Conservation (phyloP, 2,329 filamentous ascomycete species). For the Dothideomycetes sp. region DNA sequence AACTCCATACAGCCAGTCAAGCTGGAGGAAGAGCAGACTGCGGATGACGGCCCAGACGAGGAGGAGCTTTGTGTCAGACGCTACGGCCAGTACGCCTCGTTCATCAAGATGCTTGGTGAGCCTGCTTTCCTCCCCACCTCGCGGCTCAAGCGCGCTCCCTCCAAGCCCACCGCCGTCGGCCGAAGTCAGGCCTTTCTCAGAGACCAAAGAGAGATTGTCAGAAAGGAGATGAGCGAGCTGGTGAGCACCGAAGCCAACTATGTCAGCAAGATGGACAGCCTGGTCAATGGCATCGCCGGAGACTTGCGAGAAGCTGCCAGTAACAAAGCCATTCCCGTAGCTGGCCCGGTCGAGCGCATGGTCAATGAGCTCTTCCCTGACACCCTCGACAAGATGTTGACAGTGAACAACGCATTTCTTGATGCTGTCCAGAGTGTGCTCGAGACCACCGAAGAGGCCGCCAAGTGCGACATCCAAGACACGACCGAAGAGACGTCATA, state of each 20-base stretch:
- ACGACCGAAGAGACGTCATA: constrained; percentile 27
- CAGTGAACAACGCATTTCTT: constrained; percentile 72
- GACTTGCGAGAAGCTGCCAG: constrained; percentile 62
- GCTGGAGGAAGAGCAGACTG: constrained; percentile 46
- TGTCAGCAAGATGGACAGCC: constrained; percentile 72
- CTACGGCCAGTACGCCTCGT: constrained; percentile 66
- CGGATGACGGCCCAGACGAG: constrained; percentile 52
- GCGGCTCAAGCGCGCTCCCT: constrained; percentile 73
- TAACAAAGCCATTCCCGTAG: constrained; percentile 7
- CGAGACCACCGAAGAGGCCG: constrained; percentile 73
- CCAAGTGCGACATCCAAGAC: constrained; percentile 62
- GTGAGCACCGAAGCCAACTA: constrained; percentile 92
- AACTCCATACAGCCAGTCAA: constrained; percentile 56
- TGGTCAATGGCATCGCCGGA: constrained; percentile 69
- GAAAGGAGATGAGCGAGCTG: constrained; percentile 81
- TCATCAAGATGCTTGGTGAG: constrained; percentile 72
- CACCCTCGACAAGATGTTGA: constrained; percentile 68
- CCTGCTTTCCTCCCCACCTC: constrained; percentile 80
- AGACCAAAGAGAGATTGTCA: constrained; percentile 72
- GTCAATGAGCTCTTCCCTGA: constrained; percentile 61
- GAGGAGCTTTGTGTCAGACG: constrained; percentile 43
- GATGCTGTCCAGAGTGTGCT: constrained; percentile 64
- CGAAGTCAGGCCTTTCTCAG: constrained; percentile 66
- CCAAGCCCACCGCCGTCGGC: constrained; percentile 71
- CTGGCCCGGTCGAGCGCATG: constrained; percentile 33